Evolutionary conservation across 2,329 filamentous ascomycete species (phyloP).

Genomic region (Pestalotiopsis sp.): DNA sequence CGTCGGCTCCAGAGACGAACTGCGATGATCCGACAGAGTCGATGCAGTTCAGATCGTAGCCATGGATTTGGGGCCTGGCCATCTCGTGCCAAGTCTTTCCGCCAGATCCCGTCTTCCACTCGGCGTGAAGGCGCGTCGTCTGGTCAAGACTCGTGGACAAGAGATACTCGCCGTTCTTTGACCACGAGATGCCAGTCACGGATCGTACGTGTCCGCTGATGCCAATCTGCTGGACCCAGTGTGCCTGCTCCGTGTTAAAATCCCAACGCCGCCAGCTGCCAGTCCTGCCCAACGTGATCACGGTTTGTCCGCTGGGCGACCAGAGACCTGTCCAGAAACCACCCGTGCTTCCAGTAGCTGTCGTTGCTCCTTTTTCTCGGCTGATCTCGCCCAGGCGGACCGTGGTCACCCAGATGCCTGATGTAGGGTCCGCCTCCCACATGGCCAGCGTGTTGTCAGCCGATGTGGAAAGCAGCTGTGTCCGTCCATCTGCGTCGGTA

Average conservation of each 20-base stretch:
- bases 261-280: conserved; percentile 93
- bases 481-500: conserved; percentile 49
- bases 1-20: conserved; percentile 94
- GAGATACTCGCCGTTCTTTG: conserved; percentile 78
- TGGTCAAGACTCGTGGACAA: conserved; percentile 91
- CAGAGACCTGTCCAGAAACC: conserved; percentile 97
- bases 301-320: conserved; percentile 75
- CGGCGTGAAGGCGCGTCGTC: conserved; percentile 83
- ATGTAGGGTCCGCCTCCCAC: conserved; percentile 83
- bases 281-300: conserved; percentile 84
- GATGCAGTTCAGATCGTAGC: conserved; percentile 96
- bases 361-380: conserved; percentile 91
- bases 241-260: conserved; percentile 59
- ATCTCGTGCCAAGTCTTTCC: conserved; percentile 87
- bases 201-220: conserved; percentile 83
- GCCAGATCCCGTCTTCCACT: conserved; percentile 63
- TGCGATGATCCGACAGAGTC: conserved; percentile 71
- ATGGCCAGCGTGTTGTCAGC: conserved; percentile 94
- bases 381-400: conserved; percentile 92
- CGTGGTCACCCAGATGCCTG: conserved; percentile 88
- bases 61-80: conserved; percentile 93
- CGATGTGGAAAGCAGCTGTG: conserved; percentile 84
- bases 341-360: conserved; percentile 91
- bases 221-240: conserved; percentile 77
- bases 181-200: conserved; percentile 84